Conservation (phyloP, 495 filamentous ascomycete genomes). For the Neurospora tetrasperma region DNA sequence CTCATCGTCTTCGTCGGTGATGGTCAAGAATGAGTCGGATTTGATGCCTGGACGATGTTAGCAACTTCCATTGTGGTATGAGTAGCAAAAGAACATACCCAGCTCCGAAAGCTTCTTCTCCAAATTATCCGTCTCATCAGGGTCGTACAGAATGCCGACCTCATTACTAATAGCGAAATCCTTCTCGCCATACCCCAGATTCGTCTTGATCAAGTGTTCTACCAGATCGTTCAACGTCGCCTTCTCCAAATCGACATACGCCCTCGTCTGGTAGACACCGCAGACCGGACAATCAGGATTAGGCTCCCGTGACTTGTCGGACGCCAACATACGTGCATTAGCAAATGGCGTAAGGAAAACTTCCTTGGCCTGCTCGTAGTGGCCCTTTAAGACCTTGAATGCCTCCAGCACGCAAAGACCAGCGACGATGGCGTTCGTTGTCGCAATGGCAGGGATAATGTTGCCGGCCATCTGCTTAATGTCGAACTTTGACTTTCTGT, state of each 20-base stretch:
- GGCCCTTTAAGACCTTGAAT: constrained; percentile 76
- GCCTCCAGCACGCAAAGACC: constrained; percentile 87
- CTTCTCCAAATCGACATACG: constrained; percentile 57
- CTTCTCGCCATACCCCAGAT: constrained; percentile 68
- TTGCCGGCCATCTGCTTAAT: constrained; percentile 99
- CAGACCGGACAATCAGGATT: constrained; percentile 77
- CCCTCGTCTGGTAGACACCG: constrained; percentile 54
- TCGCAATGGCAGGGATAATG: constrained; percentile 97
- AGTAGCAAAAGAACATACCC: constrained; percentile 34
- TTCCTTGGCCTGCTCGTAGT: constrained; percentile 52
- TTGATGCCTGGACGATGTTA: constrained; percentile 39
- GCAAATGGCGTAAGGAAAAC: constrained; percentile 75
- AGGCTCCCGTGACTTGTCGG: constrained; percentile 61
- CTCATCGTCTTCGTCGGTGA: constrained; percentile 79
- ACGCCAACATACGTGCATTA: constrained; percentile 59
- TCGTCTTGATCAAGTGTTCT: constrained; percentile 52
- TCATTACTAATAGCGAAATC: constrained; percentile 71
- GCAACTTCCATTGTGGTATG: constrained; percentile 4
- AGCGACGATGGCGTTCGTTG: constrained; percentile 94
- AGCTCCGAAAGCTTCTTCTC: constrained; percentile 68
- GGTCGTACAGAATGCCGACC: constrained; percentile 70
- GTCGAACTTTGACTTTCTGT: constrained; percentile 82
- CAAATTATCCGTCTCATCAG: constrained; percentile 79
- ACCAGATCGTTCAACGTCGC: constrained; percentile 80
- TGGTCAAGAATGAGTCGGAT: constrained; percentile 66